phyloP scores from a whole-genome alignment of 441 rosid genomes.

The Gossypium lobatum region DNA sequence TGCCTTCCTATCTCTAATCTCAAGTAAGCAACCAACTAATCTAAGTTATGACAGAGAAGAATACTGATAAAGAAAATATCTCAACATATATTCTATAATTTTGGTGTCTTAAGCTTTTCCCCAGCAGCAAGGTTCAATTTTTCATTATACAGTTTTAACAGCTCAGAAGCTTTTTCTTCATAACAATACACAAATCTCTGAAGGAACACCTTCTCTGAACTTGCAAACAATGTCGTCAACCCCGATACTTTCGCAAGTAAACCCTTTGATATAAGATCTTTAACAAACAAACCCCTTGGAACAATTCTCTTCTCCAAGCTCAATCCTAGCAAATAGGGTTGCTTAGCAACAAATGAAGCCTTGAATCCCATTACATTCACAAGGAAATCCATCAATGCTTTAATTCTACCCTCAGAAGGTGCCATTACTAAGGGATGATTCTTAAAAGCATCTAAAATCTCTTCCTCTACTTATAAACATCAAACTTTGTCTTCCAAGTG shows the following conservation, averaged over 20 bases:
- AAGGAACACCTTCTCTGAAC: background rate
- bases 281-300: background rate
- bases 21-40: background rate
- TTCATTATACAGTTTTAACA: background rate
- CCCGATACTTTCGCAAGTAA: background rate
- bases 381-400: background rate
- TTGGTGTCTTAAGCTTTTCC: background rate
- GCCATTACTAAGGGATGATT: background rate
- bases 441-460: background rate
- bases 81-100: background rate
- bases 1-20: background rate
- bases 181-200: background rate
- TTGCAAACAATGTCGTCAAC: background rate
- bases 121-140: background rate
- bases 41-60: background rate
- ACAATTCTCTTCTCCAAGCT: slow-evolving; percentile 4
- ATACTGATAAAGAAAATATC: background rate
- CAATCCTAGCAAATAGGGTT: background rate
- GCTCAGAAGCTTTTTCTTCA: background rate
- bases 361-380: background rate
- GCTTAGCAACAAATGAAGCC: background rate
- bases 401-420: background rate
- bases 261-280: background rate
- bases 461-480: background rate
- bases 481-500: background rate